These are phyloP conservation scores for Apiospora sp. DNA, from an alignment of 2,329 filamentous ascomycete genomes.

Conservation along the genomic window DNA sequence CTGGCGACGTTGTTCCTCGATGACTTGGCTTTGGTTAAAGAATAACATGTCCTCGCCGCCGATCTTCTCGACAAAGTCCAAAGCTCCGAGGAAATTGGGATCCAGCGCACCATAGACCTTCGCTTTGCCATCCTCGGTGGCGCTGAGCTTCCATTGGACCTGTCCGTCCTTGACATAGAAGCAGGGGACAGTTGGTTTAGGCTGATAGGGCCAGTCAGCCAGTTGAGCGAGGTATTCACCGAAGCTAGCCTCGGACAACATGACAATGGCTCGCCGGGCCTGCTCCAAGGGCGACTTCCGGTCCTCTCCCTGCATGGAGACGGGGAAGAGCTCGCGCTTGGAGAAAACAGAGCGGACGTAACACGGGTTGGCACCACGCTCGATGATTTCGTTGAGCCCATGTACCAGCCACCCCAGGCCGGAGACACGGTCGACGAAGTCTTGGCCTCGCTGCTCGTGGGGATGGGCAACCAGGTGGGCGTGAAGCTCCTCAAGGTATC, in stretches of 20 bases:
- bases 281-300: not conserved
- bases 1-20: not conserved
- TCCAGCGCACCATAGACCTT: not conserved
- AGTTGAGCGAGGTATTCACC: not conserved
- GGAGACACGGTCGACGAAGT: not conserved
- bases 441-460: not conserved
- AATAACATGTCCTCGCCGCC: not conserved
- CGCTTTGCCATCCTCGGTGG: no score
- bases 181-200: no score
- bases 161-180: not conserved
- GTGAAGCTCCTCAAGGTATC: not conserved
- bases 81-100: not conserved
- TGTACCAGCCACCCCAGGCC: not conserved
- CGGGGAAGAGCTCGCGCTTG: not conserved
- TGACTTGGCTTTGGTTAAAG: not conserved
- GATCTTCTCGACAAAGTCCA: not conserved
- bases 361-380: not conserved
- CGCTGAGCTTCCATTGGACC: not conserved
- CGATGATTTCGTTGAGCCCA: not conserved
- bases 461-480: not conserved
- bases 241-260: not conserved
- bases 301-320: not conserved
- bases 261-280: not conserved
- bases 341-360: no score
- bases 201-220: not conserved